Percentiles rank a stretch among this genome's conserved stretches.
Evolutionary conservation across 331 rosid species (phyloP).

Genomic region (Cydonia oblonga): DNA sequence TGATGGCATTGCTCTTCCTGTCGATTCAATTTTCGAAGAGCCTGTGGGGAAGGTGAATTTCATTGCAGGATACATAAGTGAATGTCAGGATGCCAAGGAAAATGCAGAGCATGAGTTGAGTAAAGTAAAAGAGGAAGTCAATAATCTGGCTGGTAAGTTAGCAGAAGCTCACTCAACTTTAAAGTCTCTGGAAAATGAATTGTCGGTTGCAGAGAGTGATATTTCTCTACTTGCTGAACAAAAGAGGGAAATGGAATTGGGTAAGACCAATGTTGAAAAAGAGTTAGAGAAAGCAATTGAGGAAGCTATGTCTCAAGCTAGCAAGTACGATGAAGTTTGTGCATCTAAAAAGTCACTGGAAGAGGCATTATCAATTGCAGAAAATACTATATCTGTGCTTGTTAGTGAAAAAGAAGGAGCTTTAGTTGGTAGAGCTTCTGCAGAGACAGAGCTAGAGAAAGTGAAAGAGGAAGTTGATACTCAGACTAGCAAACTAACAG

Average conservation of each 20-base stretch:
- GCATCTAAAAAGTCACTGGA: conserved; percentile 43
- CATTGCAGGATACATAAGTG: conserved; percentile 50
- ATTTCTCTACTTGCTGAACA: conserved; percentile 54
- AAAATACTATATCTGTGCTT: conserved; percentile 39
- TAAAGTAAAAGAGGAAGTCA: conserved; percentile 37
- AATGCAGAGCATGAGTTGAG: conserved; percentile 51
- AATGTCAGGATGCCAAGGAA: conserved; percentile 53
- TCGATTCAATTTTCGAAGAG: conserved; percentile 51
- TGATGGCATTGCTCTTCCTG: conserved; percentile 58
- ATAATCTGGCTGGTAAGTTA: conserved; percentile 37
- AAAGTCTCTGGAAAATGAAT: conserved; percentile 46
- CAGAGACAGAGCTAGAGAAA: conserved; percentile 52
- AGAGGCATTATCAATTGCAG: conserved; percentile 60
- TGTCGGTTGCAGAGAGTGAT: conserved; percentile 41
- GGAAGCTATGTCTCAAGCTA: conserved; percentile 30
- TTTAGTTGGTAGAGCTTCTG: conserved; percentile 40
- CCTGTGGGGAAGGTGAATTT: conserved; percentile 70
- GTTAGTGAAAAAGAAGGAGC: conserved; percentile 62
- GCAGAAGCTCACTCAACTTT: conserved; percentile 45
- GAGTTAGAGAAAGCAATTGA: conserved; percentile 51
- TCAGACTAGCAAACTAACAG: conserved; percentile 48
- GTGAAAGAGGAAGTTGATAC: conserved; percentile 49
- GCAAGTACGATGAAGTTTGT: conserved; percentile 31
- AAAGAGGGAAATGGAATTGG: conserved; percentile 50
- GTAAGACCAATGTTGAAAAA: conserved; percentile 35